Conservation (phyloP, 495 filamentous ascomycete species). For the Lophiotrema nucula region DNA sequence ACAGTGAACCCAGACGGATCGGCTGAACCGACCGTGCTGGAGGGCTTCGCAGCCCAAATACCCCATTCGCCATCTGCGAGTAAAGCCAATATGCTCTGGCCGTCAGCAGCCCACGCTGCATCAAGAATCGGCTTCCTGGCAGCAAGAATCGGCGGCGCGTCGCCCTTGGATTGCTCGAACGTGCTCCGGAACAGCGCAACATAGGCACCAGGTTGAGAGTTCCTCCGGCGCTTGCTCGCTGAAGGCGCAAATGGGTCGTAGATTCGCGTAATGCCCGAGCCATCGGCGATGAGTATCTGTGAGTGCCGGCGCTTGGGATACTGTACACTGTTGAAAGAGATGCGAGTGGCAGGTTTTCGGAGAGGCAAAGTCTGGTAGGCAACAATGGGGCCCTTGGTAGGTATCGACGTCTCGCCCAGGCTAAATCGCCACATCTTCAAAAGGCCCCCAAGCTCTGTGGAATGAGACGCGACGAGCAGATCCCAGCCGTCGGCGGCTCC, state of each 20-base stretch:
- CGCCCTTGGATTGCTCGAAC: slow-evolving; percentile 11
- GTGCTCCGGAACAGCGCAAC: slow-evolving; percentile 31
- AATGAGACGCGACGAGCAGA: slow-evolving; percentile 61
- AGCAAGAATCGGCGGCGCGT: slow-evolving; percentile 11
- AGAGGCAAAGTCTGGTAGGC: slow-evolving; percentile 45
- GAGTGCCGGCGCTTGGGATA: slow-evolving; percentile 58
- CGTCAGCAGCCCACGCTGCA: slow-evolving; percentile 79
- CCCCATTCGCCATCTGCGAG: slow-evolving; percentile 89
- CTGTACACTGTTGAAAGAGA: slow-evolving; percentile 71
- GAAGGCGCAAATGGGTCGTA: slow-evolving; percentile 45
- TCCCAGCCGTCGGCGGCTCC: slow-evolving; percentile 46
- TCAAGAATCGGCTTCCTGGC: slow-evolving; percentile 74
- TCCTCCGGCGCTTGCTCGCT: not conserved
- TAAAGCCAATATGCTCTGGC: slow-evolving; percentile 71
- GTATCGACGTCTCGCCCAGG: slow-evolving; percentile 32
- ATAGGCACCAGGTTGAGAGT: slow-evolving; percentile 33
- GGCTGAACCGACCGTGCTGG: slow-evolving; percentile 58
- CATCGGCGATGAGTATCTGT: slow-evolving; percentile 65
- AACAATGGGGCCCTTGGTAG: slow-evolving; percentile 6
- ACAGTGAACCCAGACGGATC: slow-evolving; percentile 65
- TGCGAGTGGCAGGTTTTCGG: slow-evolving; percentile 60
- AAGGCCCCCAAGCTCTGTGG: slow-evolving; percentile 64
- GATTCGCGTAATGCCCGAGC: slow-evolving; percentile 67
- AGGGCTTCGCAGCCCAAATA: slow-evolving; percentile 81
- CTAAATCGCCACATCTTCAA: slow-evolving; percentile 57